A percentile compares a stretch with the other conserved stretches of the same genome.
These are phyloP conservation scores for Penicillium sp. DNA, from an alignment of 2,329 filamentous ascomycete species.

Conservation along the genomic window DNA sequence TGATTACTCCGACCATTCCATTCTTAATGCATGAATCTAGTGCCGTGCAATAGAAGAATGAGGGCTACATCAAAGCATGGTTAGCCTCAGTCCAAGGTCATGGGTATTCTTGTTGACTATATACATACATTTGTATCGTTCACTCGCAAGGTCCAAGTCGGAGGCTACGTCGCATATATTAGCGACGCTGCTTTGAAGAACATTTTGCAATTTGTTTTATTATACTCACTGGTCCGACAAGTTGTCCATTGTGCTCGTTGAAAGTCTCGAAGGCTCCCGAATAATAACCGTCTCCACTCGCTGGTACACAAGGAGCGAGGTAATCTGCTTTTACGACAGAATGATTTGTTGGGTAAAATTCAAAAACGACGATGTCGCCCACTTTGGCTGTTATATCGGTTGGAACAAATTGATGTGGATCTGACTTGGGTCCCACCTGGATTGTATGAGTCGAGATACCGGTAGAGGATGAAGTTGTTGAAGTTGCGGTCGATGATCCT, in stretches of 20 bases:
- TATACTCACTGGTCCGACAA: constrained; percentile 26
- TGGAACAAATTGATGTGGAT: constrained; percentile 29
- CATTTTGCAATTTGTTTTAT: too few species aligned
- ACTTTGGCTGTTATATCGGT: constrained; percentile 23
- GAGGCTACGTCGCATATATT: constrained; percentile 19
- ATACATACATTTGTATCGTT: constrained; percentile 47
- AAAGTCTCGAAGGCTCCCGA: constrained; percentile 39
- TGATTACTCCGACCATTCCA: constrained; percentile 69
- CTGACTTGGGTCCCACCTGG: constrained; percentile 26
- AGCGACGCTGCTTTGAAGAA: neutral
- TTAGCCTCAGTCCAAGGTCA: neutral
- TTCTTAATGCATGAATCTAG: constrained; percentile 55
- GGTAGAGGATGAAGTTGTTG: constrained; percentile 13
- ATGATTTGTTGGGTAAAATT: constrained; percentile 56
- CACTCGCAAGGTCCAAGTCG: constrained; percentile 38
- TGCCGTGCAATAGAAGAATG: constrained; percentile 64
- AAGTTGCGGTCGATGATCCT: neutral
- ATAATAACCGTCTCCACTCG: constrained; percentile 21
- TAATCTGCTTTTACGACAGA: constrained; percentile 56
- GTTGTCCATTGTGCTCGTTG: constrained; percentile 39
- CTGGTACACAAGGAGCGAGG: constrained; percentile 55
- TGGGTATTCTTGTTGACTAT: neutral
- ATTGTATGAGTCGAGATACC: constrained; percentile 26
- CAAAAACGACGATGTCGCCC: constrained; percentile 42
- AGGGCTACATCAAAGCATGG: constrained; percentile 35